Percentiles rank a stretch among this genome's conserved stretches.
Conservation (phyloP, 352 stramenopile genomes). For the Thraustochytrium sp. region DNA sequence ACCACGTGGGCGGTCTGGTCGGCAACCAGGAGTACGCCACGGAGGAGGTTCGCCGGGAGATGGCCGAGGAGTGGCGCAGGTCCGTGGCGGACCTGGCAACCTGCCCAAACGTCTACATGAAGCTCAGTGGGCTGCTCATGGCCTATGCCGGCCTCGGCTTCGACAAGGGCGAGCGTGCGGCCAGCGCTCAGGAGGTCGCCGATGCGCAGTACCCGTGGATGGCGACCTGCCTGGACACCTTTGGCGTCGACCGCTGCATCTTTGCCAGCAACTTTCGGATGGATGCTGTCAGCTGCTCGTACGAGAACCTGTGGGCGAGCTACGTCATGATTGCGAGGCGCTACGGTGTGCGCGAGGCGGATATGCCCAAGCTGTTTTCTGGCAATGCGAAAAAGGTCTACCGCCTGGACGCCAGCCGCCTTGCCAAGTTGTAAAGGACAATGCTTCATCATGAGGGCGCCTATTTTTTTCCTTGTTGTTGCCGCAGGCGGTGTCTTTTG, state of each 20-base stretch:
- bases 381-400: background rate
- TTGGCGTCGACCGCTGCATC: conserved; percentile 37
- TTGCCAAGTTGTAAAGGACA: too few relatives aligned
- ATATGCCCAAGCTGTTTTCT: conserved; percentile 34
- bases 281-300: conserved; percentile 5
- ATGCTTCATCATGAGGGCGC: background rate
- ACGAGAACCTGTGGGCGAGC: background rate
- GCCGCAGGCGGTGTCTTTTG: background rate
- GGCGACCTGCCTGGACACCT: background rate
- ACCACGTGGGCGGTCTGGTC: background rate
- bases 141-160: conserved; percentile 11
- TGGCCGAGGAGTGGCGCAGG: conserved; percentile 3
- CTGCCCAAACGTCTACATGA: conserved; percentile 10
- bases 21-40: conserved; percentile 11
- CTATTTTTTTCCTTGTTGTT: background rate
- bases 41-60: background rate
- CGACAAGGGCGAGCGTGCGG: background rate
- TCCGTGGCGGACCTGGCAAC: background rate
- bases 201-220: conserved; percentile 18
- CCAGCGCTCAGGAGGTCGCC: background rate
- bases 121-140: conserved; percentile 41
- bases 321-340: conserved; percentile 31
- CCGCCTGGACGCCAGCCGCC: too few relatives aligned
- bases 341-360: background rate
- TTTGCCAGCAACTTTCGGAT: conserved; percentile 44